These are phyloP conservation scores for Gaeumannomyces tritici DNA, from an alignment of 2,329 filamentous ascomycete genomes.

Conservation along the genomic window DNA sequence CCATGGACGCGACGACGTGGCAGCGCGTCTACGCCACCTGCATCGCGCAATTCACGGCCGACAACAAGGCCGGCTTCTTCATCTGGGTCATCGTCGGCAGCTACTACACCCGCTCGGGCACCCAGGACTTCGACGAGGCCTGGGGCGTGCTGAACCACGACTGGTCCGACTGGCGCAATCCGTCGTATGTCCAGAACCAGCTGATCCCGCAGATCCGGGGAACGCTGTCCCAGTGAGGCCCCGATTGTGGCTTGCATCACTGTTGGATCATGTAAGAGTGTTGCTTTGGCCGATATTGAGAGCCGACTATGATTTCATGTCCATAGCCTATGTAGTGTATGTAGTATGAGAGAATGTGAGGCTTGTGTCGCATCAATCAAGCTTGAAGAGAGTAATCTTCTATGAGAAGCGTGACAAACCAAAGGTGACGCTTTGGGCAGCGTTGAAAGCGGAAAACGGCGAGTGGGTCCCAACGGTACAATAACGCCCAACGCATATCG, in stretches of 20 bases:
- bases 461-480: not conserved
- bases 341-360: too few species aligned
- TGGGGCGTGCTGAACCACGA: conserved; percentile 47
- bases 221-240: conserved; percentile 12
- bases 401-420: too few species aligned
- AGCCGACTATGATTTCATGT: too few species aligned
- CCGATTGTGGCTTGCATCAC: not conserved
- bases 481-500: not conserved
- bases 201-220: conserved; percentile 29
- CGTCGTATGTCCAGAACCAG: conserved; percentile 29
- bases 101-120: conserved; percentile 45
- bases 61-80: conserved; percentile 43
- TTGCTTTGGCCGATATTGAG: too few species aligned
- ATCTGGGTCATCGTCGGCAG: conserved; percentile 49
- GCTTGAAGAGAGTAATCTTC: too few species aligned
- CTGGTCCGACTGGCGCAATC: conserved; percentile 41
- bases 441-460: too few species aligned
- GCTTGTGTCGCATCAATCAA: too few species aligned
- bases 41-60: conserved; percentile 36
- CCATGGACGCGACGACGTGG: conserved; percentile 35
- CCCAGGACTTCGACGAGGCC: conserved; percentile 44
- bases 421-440: too few species aligned
- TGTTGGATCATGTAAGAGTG: too few species aligned
- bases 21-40: conserved; percentile 41
- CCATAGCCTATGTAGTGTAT: too few species aligned